Conservation (phyloP, 164 flowering plant genomes). For the Vitis cinerea region DNA sequence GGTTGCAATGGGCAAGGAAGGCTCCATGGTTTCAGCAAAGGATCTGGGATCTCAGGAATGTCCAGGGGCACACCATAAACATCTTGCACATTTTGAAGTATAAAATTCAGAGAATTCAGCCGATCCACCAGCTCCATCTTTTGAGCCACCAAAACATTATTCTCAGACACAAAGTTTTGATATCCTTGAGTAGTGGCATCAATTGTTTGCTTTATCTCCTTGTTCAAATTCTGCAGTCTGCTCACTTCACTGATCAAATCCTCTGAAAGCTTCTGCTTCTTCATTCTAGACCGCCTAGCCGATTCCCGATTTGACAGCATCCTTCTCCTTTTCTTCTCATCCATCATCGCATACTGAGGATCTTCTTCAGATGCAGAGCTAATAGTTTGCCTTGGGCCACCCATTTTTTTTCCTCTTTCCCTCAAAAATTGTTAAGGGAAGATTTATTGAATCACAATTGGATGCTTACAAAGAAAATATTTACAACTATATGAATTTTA, state of each 20-base stretch:
- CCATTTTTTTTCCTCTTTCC: not conserved
- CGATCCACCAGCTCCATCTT: not conserved
- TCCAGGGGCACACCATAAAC: not conserved
- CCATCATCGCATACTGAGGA: not conserved
- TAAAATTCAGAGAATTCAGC: not conserved
- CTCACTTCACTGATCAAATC: not conserved
- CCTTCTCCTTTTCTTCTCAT: slow-evolving; percentile 4
- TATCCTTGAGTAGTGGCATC: not conserved
- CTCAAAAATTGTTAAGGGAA: too few relatives aligned
- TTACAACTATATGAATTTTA: too few relatives aligned
- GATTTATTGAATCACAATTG: not conserved
- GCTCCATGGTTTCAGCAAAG: not conserved
- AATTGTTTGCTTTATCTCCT: too few relatives aligned
- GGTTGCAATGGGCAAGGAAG: not conserved
- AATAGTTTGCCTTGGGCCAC: not conserved
- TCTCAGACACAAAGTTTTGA: not conserved
- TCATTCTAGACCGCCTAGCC: not conserved
- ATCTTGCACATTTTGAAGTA: not conserved
- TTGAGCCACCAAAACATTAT: not conserved
- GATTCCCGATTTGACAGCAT: slow-evolving; percentile 1
- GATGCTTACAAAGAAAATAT: not conserved
- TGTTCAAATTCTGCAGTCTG: not conserved
- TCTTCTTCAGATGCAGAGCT: not conserved
- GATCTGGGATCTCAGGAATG: slow-evolving; percentile 6
- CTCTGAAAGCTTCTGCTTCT: not conserved